Evolutionary conservation across 768 basidiomycete species (phyloP), one percentile per base, ranked within the genome.

Genomic region (Panellus pusillus): DNA sequence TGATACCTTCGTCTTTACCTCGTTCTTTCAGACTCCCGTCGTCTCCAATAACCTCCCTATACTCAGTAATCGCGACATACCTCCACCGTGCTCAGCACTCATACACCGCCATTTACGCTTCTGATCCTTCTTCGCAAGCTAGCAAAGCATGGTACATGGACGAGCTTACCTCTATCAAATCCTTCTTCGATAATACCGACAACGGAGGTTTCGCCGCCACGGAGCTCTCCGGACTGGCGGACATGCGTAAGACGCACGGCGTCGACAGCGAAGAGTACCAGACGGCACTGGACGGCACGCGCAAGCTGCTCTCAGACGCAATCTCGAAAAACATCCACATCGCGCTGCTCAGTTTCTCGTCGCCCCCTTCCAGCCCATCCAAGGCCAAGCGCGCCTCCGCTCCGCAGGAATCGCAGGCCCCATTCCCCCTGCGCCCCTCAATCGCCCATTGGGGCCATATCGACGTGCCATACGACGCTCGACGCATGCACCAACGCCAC

Each of bases 401-500:
- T 29, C 68, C 76, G 12, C 70, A 74, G 43, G 72, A 77, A 47
- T 68, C 70, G 7, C 81, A 80, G 58, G 73, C 74, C 6, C 80
- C 84, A 1, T 64, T 79, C 24, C 78, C 81, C 6, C 68, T 61
- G 14, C 72, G 75, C 76, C 6, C 74, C 79, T 8, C 74, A 79
- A 54, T 66, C 80, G 55, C 85, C 86, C 2, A 79, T 85, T 48
- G 79, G 78, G 48, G 77, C 78, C 35, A 66, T 83, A 28, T 80
- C 84, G 13, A 79, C 82, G 6, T 93, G 91, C 71, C 85, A 82
- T 64, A 61, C 71, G 2, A 76, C 79, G 19, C 67, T 69, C 17
- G 75, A 81, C 19, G 67, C 73, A 1, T 93, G 91, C 67, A 70
- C 65, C 24, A 82, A 86, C 58, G 73, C 74, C 44, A 93, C 91